These are phyloP conservation scores for Blastobotrys peoriensis DNA, from an alignment of 805 yeast genomes.

Conservation along the genomic window DNA sequence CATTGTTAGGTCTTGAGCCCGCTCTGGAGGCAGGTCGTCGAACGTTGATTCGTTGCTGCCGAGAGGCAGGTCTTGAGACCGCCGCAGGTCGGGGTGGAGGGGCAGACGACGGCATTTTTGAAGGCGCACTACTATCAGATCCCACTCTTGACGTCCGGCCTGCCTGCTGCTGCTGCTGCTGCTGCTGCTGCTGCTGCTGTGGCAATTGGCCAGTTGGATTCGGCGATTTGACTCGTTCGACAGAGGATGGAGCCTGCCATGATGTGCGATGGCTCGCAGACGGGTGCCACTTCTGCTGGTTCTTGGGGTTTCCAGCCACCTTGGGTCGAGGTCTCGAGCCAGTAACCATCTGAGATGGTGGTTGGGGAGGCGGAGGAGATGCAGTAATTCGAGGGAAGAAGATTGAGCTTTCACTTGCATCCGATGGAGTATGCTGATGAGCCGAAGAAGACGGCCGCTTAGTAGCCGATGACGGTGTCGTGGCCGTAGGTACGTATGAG, in stretches of 20 bases:
- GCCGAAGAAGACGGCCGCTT: neutral
- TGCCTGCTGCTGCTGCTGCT: too few relatives aligned
- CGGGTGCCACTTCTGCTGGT: neutral
- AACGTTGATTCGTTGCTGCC: slow-evolving; percentile 7
- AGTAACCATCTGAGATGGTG: slow-evolving; percentile 7
- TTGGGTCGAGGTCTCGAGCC: neutral
- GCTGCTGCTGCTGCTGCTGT: too few relatives aligned
- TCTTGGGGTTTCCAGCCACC: neutral
- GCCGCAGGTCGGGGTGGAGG: slow-evolving; percentile 10
- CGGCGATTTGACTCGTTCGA: too few relatives aligned
- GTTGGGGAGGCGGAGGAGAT: slow-evolving; percentile 13
- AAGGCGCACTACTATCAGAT: slow-evolving; percentile 1
- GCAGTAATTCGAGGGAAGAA: slow-evolving; percentile 12
- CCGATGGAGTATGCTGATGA: slow-evolving; percentile 10
- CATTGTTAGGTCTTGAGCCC: slow-evolving; percentile 13
- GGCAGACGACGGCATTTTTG: slow-evolving; percentile 5
- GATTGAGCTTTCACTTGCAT: slow-evolving; percentile 13
- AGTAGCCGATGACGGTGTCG: slow-evolving; percentile 1
- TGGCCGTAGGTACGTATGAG: slow-evolving; percentile 1
- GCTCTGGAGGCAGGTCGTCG: slow-evolving; percentile 18
- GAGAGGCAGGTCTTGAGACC: slow-evolving; percentile 11
- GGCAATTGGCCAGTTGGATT: too few relatives aligned
- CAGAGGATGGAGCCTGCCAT: neutral
- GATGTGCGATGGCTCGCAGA: neutral
- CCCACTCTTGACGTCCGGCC: neutral